These are phyloP conservation scores for Naematelia encephala DNA, from an alignment of 768 basidiomycete genomes.

Conservation along the genomic window DNA sequence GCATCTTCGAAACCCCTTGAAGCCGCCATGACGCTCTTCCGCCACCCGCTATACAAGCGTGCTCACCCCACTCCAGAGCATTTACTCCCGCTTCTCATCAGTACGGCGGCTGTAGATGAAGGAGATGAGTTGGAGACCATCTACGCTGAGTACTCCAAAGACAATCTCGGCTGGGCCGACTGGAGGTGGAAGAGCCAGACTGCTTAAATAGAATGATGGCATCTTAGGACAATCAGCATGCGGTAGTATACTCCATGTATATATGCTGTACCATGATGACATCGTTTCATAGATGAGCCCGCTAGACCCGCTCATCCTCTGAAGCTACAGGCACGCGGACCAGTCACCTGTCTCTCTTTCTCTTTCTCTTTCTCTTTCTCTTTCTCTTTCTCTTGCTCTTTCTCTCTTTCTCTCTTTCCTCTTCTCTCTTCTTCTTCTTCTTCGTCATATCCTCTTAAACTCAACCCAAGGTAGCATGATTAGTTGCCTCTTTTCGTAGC, in stretches of 20 bases:
- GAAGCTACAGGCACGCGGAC: too few relatives aligned
- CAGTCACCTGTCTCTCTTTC: too few relatives aligned
- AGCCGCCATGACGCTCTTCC: constrained; percentile 52
- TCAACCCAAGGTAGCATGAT: neutral
- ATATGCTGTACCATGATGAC: too few relatives aligned
- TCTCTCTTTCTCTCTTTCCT: neutral
- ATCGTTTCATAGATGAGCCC: too few relatives aligned
- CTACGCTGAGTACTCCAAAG: constrained; percentile 22
- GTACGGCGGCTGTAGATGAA: constrained; percentile 67
- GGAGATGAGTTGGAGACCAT: constrained; percentile 48
- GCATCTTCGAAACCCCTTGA: constrained; percentile 15
- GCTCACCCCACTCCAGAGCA: constrained; percentile 78
- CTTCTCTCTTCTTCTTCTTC: neutral
- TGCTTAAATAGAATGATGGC: neutral
- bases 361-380: too few relatives aligned
- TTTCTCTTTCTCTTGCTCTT: too few relatives aligned
- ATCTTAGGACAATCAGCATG: neutral
- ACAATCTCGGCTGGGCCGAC: constrained; percentile 45
- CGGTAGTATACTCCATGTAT: too few relatives aligned
- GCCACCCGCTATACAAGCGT: constrained; percentile 62
- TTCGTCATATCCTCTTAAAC: too few relatives aligned
- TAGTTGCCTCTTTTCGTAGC: neutral
- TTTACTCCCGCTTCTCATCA: constrained; percentile 74
- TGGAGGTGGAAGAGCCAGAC: constrained; percentile 25
- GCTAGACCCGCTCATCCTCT: too few relatives aligned